Evolutionary conservation across 83 land plant genomes (phyloP).

Genomic region (Picea abies): DNA sequence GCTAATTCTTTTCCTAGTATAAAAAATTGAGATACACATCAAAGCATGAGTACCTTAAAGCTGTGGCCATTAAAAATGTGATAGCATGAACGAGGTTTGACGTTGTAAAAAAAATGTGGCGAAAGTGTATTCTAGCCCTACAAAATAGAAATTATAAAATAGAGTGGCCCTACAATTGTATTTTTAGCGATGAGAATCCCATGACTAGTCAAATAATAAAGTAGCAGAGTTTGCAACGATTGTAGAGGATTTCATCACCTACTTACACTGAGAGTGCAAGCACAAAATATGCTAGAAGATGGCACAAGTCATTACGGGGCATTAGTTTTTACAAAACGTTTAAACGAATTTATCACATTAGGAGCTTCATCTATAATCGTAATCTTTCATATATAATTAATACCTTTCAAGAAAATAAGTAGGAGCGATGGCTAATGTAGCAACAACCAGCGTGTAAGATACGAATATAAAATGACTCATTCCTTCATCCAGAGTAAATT

Average conservation of each 20-base stretch:
- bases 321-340: not conserved
- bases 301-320: conserved; percentile 10
- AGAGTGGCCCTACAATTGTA: not conserved
- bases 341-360: too few relatives aligned
- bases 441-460: not conserved
- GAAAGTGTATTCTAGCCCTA: not conserved
- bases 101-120: conserved; percentile 7
- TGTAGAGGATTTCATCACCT: too few relatives aligned
- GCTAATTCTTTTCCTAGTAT: too few relatives aligned
- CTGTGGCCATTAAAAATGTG: not conserved
- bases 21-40: too few relatives aligned
- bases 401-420: conserved; percentile 15
- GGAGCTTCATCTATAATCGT: too few relatives aligned
- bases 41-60: not conserved
- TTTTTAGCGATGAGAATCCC: not conserved
- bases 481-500: not conserved
- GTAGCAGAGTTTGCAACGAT: not conserved
- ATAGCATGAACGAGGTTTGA: too few relatives aligned
- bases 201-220: not conserved
- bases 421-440: not conserved
- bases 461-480: not conserved
- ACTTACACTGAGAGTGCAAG: not conserved
- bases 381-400: too few relatives aligned
- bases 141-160: conserved; percentile 3
- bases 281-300: not conserved